A percentile compares a stretch with the other conserved stretches of the same genome.
Evolutionary conservation across 2,329 filamentous ascomycete genomes (phyloP).

Genomic region (Aureobasidium sp.): DNA sequence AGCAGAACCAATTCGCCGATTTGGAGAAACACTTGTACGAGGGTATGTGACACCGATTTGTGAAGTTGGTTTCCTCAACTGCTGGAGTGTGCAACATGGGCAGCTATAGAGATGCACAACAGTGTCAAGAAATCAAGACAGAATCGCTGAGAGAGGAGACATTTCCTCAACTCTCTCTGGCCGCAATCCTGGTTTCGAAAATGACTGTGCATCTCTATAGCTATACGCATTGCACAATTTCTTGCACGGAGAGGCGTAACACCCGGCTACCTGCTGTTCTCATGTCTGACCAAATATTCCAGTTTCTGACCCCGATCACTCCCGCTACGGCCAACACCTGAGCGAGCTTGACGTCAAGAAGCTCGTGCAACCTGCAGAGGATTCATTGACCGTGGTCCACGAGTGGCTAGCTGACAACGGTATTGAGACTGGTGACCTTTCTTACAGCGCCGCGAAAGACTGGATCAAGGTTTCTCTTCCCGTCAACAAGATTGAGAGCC

Average conservation of each 20-base stretch:
- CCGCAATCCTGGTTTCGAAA: not conserved
- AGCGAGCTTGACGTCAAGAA: slow-evolving; percentile 46
- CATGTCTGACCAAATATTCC: not conserved
- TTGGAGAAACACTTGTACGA: slow-evolving; percentile 50
- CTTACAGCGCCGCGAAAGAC: slow-evolving; percentile 49
- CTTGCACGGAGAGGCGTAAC: not conserved
- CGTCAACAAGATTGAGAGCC: slow-evolving; percentile 44
- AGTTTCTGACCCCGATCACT: slow-evolving; percentile 48
- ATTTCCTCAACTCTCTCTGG: not conserved
- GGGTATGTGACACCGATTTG: slow-evolving; percentile 29
- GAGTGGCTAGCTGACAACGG: slow-evolving; percentile 51
- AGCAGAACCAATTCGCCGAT: slow-evolving; percentile 50
- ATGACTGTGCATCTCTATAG: not conserved
- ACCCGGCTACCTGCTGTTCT: not conserved
- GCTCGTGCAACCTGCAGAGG: slow-evolving; percentile 46
- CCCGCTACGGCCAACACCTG: slow-evolving; percentile 49
- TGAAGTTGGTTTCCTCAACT: not conserved
- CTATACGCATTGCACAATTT: not conserved
- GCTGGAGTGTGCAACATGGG: not conserved
- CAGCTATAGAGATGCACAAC: not conserved
- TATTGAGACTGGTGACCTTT: slow-evolving; percentile 35
- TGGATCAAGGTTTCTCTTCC: slow-evolving; percentile 51
- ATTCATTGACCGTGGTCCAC: slow-evolving; percentile 47
- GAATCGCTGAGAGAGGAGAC: not conserved
- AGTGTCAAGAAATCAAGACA: not conserved